Evolutionary conservation across 2,329 filamentous ascomycete genomes (phyloP), one percentile per base, ranked within the genome.

Genomic region (Teratosphaeriaceae sp.): DNA sequence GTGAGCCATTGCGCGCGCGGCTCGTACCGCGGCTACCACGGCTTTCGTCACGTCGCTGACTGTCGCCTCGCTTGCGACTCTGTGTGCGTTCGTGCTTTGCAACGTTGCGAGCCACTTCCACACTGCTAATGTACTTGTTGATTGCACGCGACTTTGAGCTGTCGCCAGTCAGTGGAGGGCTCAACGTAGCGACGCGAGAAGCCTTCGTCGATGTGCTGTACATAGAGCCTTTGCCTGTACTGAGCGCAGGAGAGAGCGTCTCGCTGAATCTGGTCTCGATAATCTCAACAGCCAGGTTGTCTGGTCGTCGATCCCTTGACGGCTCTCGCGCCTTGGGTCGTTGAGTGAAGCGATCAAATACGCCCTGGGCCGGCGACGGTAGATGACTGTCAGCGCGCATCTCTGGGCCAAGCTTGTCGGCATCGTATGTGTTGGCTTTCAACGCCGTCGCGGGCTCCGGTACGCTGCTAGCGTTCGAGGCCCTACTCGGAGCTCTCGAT

Each of bases 61-160:
- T 69, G 30, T 67, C 67, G 21, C 75, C 67, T 22, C 75, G 73
- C 40, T 73, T 67, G 15, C 61, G 61, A 26, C 64, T 65, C 23
- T 65, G 59, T 22, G 63, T 50, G 16, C 63, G 63, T 26, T 61
- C 53, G 35, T 66, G 56, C 15, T 62, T 49, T 35, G 75, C 69
- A 5, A 35, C 37, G 12, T 43, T 42, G 6, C 58, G 42, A 3
- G 87, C 85, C 39, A 87, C 78, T 24, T 94, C 88, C 1, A 95
- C 68, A 59, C 87, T 92, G 65, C 81, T 87, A 50, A 94, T 89
- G 59, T 92, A 94, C 50, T 89, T 82, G 53, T 94, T 85, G 26
- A 87, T 76, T 50, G 79, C 86, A 48, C 80, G 77, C 30, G 74
- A 75, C 53, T 78, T 82, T 16, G 77, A 68, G 54, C 78, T 82